Evolutionary conservation across 306 rosid species (phyloP), one percentile per base, ranked within the genome.

Genomic region (Pyrus communis): DNA sequence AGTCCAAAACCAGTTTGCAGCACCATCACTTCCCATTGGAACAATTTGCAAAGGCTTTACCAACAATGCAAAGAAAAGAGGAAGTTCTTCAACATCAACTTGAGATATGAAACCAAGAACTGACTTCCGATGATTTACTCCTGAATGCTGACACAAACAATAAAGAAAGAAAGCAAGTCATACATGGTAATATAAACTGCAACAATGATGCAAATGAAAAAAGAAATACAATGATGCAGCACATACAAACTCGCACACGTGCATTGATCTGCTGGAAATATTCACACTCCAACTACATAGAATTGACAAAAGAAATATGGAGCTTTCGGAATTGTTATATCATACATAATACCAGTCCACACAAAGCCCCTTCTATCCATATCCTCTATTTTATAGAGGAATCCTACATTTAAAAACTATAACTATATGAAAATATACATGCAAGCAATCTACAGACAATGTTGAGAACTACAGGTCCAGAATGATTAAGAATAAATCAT

Each of bases 81-180:
- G 96, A 73, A 92, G 90, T 86, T 95, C 97, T 43, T 59, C 58
- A 67, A 87, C 87, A 77, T 95, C 98, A 82, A 95, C 87, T 78
- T 85, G 88, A 75, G 96, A 88, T 69, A 95, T 54, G 86, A 91
- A 95, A 80, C 85, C 85, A 45, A 95, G 92, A 78, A 95, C 87
- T 60, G 98, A 93, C 86, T 87, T 95, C 46, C 98, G 90, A 81
- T 82, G 91, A 89, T 84, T 85, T 61, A 94, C 87, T 67, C 95
- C 90, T 67, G 92, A 89, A 81, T 90, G 87, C 98, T 95, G 88
- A 70, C 74, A 75, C 64, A 79, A 80, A 30, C 54, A 65, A 65
- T 14, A 65, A 33, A 21, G 45, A 30, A 22, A n/a, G 67, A 22
- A 72, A 73, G 11, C 11, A 14, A 35, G 55, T 23, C 38, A 58